Evolutionary conservation across 2,329 filamentous ascomycete genomes (phyloP).

Genomic region (Gremmenia infestans): DNA sequence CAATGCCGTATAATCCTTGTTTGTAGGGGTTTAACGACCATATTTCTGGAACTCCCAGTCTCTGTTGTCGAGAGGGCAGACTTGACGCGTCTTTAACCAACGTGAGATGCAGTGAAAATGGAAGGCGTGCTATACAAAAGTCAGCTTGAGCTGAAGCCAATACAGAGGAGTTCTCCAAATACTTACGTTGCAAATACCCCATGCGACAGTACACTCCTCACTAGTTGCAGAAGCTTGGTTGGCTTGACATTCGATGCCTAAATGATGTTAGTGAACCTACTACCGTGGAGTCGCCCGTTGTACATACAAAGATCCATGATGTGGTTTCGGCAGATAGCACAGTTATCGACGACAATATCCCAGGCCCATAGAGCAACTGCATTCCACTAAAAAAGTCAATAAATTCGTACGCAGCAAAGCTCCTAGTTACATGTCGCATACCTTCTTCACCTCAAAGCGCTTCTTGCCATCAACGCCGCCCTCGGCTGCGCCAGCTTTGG

Average conservation of each 20-base stretch:
- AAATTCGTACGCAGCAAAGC: background rate
- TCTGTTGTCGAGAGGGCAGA: slow-evolving; percentile 93
- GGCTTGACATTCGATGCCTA: slow-evolving; percentile 95
- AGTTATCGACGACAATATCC: slow-evolving; percentile 99
- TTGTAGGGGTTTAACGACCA: slow-evolving; percentile 50
- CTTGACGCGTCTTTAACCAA: slow-evolving; percentile 98
- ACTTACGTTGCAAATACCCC: slow-evolving; percentile 97
- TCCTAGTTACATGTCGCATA: slow-evolving; percentile 34
- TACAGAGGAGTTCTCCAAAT: background rate
- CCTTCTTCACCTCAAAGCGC: slow-evolving; percentile 99
- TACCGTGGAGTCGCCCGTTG: background rate
- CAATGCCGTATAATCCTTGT: background rate
- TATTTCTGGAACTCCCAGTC: slow-evolving; percentile 99
- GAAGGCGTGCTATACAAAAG: slow-evolving; percentile 74
- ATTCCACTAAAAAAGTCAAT: slow-evolving; percentile 68
- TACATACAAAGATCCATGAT: slow-evolving; percentile 95
- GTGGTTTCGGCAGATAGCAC: slow-evolving; percentile 97
- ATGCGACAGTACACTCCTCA: slow-evolving; percentile 97
- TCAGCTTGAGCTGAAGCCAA: slow-evolving; percentile 2
- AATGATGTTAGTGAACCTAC: slow-evolving; percentile 9
- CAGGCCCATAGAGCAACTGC: slow-evolving; percentile 97
- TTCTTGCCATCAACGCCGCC: slow-evolving; percentile 70
- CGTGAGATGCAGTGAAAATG: slow-evolving; percentile 99
- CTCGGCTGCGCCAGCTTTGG: slow-evolving; percentile 45
- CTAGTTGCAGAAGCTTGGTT: slow-evolving; percentile 97